Evolutionary conservation across 2,329 filamentous ascomycete species (phyloP).

Genomic region (Colletotrichum liaoningense): DNA sequence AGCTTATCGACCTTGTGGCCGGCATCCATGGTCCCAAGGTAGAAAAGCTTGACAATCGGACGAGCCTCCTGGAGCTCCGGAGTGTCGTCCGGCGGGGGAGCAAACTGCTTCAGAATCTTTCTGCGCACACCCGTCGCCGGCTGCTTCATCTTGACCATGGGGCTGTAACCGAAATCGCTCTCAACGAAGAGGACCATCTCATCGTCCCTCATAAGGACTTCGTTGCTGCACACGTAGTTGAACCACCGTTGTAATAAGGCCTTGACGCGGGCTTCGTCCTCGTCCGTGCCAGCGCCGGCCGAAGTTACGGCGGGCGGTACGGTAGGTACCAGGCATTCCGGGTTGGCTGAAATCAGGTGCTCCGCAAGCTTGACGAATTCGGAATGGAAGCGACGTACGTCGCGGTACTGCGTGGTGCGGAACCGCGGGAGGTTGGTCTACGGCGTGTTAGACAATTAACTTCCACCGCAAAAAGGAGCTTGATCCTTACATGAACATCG

Average conservation of each 20-base stretch:
- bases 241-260: conserved; percentile 93
- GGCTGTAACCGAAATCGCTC: conserved; percentile 97
- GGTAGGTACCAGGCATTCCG: conserved; percentile 92
- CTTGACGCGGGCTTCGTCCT: conserved; percentile 93
- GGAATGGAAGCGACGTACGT: conserved; percentile 93
- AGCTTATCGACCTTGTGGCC: conserved; percentile 96
- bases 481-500: conserved; percentile 86
- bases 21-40: conserved; percentile 95
- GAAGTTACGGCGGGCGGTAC: conserved; percentile 95
- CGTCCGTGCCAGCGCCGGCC: conserved; percentile 93
- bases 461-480: background rate
- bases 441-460: conserved; percentile 1
- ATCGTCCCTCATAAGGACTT: conserved; percentile 92
- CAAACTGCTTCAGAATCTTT: conserved; percentile 98
- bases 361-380: conserved; percentile 97
- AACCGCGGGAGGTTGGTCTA: conserved; percentile 99
- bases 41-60: conserved; percentile 94
- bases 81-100: conserved; percentile 97
- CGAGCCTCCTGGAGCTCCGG: conserved; percentile 91
- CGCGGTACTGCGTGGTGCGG: conserved; percentile 96
- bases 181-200: conserved; percentile 99
- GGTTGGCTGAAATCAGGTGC: conserved; percentile 96
- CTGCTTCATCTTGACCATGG: conserved; percentile 94
- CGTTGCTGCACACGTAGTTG: conserved; percentile 91
- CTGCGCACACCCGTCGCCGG: conserved; percentile 94